Percentiles rank a stretch among this genome's conserved stretches.
Conservation (phyloP, 257 asterid genomes). For the Ligustrum vulgare region DNA sequence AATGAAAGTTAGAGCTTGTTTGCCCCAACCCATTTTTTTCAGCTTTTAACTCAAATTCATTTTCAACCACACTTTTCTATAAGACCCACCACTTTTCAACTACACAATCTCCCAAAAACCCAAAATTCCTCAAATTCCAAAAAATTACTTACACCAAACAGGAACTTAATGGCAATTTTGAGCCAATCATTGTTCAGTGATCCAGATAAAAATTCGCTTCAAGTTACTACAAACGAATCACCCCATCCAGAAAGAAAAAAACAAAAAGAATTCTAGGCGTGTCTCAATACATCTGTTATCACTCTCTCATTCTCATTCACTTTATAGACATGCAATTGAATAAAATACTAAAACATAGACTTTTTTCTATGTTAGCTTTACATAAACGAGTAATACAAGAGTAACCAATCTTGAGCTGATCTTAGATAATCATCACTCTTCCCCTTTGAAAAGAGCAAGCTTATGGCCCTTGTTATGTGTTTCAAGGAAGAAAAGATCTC, state of each 20-base stretch:
- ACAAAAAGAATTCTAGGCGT: background rate
- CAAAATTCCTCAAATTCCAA: too few species aligned
- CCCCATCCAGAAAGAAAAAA: background rate
- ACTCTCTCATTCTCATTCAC: background rate
- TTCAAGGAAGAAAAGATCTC: background rate
- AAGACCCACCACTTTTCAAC: too few species aligned
- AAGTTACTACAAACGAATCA: background rate
- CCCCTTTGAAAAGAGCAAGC: background rate
- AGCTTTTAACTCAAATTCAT: too few species aligned
- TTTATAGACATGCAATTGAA: background rate
- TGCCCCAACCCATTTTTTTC: too few species aligned
- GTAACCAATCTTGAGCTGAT: background rate
- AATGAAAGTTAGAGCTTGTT: too few species aligned
- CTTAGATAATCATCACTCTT: background rate
- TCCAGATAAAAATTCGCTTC: background rate
- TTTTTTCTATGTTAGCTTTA: background rate
- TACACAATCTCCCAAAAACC: too few species aligned
- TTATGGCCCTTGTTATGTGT: background rate
- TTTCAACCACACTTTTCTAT: too few species aligned
- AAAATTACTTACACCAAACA: too few species aligned
- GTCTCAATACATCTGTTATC: background rate
- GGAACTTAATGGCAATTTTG: too few species aligned
- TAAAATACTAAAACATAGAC: background rate
- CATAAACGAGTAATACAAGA: too few species aligned
- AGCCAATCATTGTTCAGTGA: too few species aligned